These are phyloP conservation scores for Perkinsus olseni DNA, from an alignment of 169 alveolate genomes.

Conservation along the genomic window DNA sequence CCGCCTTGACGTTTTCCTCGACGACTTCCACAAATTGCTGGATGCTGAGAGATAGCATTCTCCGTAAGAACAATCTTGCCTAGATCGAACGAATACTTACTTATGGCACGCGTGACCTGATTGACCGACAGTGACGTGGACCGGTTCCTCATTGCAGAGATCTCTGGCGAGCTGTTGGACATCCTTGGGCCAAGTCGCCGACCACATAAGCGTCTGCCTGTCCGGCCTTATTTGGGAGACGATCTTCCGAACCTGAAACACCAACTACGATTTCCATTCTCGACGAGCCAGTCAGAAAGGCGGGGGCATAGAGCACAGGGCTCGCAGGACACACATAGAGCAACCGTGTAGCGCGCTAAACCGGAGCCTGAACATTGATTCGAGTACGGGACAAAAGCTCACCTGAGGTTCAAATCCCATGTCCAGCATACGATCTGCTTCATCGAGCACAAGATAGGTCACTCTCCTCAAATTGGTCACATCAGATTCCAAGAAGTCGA, in stretches of 20 bases:
- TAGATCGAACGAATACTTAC: neutral
- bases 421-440: constrained; percentile 96
- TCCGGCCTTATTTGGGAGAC: constrained; percentile 77
- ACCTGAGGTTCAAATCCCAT: constrained; percentile 95
- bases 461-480: constrained; percentile 70
- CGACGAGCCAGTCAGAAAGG: no score
- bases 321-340: no score
- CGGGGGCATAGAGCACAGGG: no score
- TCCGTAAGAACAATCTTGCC: neutral
- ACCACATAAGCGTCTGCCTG: constrained; percentile 86
- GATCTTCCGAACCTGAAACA: constrained; percentile 56
- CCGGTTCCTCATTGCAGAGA: constrained; percentile 77
- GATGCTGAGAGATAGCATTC: constrained; percentile 16
- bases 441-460: constrained; percentile 91
- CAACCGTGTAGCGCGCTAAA: no score
- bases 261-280: constrained; percentile 31
- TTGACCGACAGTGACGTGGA: constrained; percentile 84
- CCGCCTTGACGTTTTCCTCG: constrained; percentile 35
- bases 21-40: constrained; percentile 44
- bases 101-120: constrained; percentile 35
- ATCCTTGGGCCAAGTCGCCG: constrained; percentile 96
- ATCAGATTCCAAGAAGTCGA: constrained; percentile 77
- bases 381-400: no score
- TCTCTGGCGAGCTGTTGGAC: constrained; percentile 82
- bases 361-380: no score